A percentile compares a stretch with the other conserved stretches of the same genome.
Conservation (phyloP, 2,329 filamentous ascomycete genomes). For the Colletotrichum sp. region DNA sequence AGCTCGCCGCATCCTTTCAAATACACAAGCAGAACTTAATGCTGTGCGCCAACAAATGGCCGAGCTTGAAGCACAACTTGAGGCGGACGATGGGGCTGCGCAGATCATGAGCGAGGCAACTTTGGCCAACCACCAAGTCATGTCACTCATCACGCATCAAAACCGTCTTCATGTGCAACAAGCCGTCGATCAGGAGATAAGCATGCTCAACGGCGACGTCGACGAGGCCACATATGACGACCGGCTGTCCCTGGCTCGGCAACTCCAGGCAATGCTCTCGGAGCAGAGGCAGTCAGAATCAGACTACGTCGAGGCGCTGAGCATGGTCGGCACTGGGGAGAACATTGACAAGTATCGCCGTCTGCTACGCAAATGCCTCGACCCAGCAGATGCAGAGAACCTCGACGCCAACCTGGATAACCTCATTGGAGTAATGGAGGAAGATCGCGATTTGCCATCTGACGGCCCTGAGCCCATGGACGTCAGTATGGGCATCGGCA, state of each 20-base stretch:
- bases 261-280: conserved; percentile 60
- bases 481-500: conserved; percentile 23
- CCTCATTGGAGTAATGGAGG: conserved; percentile 68
- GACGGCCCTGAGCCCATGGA: conserved; percentile 32
- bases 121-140: conserved; percentile 50
- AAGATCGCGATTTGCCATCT: conserved; percentile 56
- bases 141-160: conserved; percentile 56
- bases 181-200: conserved; percentile 56
- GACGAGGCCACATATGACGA: conserved; percentile 56
- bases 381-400: conserved; percentile 69
- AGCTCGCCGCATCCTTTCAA: conserved; percentile 68
- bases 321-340: conserved; percentile 73
- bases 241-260: conserved; percentile 61
- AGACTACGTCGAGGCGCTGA: conserved; percentile 73
- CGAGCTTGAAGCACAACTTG: conserved; percentile 60
- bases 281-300: conserved; percentile 68
- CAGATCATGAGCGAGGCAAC: conserved; percentile 58
- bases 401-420: conserved; percentile 69
- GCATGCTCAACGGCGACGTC: conserved; percentile 50
- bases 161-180: conserved; percentile 58
- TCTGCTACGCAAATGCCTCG: conserved; percentile 71
- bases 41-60: conserved; percentile 63
- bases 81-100: conserved; percentile 58
- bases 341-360: conserved; percentile 76
- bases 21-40: conserved; percentile 71